Conservation (phyloP, 2,329 filamentous ascomycete species). For the Lizonia empirigonia region DNA sequence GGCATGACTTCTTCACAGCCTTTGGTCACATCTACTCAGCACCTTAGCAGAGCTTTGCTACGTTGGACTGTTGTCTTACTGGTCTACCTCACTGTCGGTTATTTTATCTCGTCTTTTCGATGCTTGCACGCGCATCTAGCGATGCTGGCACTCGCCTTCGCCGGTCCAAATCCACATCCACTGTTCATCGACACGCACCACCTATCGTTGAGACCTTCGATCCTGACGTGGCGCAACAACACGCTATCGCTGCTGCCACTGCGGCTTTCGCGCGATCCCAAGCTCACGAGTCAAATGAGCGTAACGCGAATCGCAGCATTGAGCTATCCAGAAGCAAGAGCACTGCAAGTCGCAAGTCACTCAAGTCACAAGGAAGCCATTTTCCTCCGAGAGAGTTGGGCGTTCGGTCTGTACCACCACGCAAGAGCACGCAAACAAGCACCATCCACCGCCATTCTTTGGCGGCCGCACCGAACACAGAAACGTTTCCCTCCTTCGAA, state of each 20-base stretch:
- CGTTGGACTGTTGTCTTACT: slow-evolving; percentile 26
- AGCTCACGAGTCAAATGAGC: slow-evolving; percentile 24
- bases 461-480: slow-evolving; percentile 17
- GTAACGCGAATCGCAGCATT: slow-evolving; percentile 21
- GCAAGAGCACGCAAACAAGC: slow-evolving; percentile 17
- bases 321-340: slow-evolving; percentile 40
- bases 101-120: slow-evolving; percentile 18
- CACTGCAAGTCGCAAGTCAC: slow-evolving; percentile 42
- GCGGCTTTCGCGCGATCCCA: slow-evolving; percentile 45
- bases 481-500: slow-evolving; percentile 32
- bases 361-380: slow-evolving; percentile 44
- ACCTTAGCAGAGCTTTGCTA: slow-evolving; percentile 30
- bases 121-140: slow-evolving; percentile 46
- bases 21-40: slow-evolving; percentile 25
- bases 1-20: slow-evolving; percentile 6
- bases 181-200: slow-evolving; percentile 32
- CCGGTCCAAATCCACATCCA: slow-evolving; percentile 46
- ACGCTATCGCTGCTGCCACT: slow-evolving; percentile 48
- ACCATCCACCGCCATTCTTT: slow-evolving; percentile 19
- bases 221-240: slow-evolving; percentile 38
- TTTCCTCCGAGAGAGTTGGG: slow-evolving; percentile 44
- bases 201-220: slow-evolving; percentile 29
- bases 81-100: slow-evolving; percentile 21
- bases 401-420: slow-evolving; percentile 30
- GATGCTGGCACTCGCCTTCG: slow-evolving; percentile 46